phyloP scores from a whole-genome alignment of 306 rosid species.

The Rosa persica region DNA sequence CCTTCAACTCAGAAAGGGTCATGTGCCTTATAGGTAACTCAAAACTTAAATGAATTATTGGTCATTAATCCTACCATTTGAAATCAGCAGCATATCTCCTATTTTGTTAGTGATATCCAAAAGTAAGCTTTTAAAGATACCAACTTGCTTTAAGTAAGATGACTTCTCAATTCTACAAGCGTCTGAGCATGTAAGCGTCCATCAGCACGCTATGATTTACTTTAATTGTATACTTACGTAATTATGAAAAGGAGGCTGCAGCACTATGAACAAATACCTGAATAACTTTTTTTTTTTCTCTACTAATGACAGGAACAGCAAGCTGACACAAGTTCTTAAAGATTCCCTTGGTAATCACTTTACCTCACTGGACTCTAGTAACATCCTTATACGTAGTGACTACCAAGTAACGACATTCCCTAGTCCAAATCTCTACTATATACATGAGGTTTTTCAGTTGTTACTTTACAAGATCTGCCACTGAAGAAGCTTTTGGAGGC shows the following conservation, averaged over 20 bases:
- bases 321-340: constrained; percentile 44
- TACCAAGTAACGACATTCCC: constrained; percentile 1
- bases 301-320: constrained; percentile 43
- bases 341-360: constrained; percentile 40
- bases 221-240: background rate
- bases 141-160: background rate
- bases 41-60: background rate
- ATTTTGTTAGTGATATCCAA: background rate
- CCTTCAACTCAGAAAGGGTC: constrained; percentile 33
- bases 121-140: background rate
- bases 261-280: background rate
- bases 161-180: background rate
- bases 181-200: background rate
- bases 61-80: constrained; percentile 9
- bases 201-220: background rate
- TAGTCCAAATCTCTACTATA: background rate
- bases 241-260: background rate
- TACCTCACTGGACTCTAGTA: constrained; percentile 7
- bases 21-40: constrained; percentile 40
- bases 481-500: background rate
- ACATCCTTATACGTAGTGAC: background rate
- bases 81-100: background rate
- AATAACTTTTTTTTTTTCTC: background rate
- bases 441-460: constrained; percentile 3
- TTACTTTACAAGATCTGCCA: background rate